A percentile compares a stretch with the other conserved stretches of the same genome.
phyloP scores from a whole-genome alignment of 73 alveolate genomes.

The Paramecium sexaurelia region DNA sequence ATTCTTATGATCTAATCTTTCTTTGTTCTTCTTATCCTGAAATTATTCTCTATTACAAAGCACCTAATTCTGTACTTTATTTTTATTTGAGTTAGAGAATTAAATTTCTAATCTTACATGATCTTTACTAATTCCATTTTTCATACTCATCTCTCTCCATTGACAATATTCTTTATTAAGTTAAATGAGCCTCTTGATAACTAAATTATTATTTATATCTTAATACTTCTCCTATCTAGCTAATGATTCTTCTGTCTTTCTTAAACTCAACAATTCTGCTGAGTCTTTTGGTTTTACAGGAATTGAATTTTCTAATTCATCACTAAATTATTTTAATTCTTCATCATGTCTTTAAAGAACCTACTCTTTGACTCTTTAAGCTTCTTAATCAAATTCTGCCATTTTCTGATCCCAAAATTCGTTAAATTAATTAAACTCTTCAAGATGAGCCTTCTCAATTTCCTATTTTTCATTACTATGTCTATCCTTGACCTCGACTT shows the following conservation, averaged over 20 bases:
- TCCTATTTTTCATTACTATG: constrained; percentile 52
- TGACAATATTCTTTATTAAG: constrained; percentile 54
- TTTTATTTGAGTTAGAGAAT: constrained; percentile 28
- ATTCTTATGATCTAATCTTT: constrained; percentile 65
- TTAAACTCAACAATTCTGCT: constrained; percentile 51
- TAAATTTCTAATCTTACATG: constrained; percentile 54
- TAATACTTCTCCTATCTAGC: constrained; percentile 62
- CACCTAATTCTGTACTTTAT: constrained; percentile 42
- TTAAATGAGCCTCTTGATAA: constrained; percentile 63
- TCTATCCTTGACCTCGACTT: constrained; percentile 61
- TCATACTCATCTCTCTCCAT: constrained; percentile 68
- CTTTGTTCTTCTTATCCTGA: constrained; percentile 66
- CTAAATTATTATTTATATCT: not conserved
- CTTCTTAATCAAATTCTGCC: constrained; percentile 60
- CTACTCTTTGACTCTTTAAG: constrained; percentile 45
- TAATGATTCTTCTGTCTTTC: constrained; percentile 66
- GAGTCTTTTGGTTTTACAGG: constrained; percentile 66
- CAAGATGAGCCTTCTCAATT: constrained; percentile 66
- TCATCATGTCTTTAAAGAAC: constrained; percentile 63
- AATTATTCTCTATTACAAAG: constrained; percentile 49
- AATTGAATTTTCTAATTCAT: constrained; percentile 61
- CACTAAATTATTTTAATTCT: constrained; percentile 40
- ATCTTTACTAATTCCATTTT: constrained; percentile 63
- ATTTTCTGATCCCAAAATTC: constrained; percentile 70
- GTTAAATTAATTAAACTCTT: constrained; percentile 64